Conservation (phyloP, 83 land plant genomes). For the Diphasiastrum complanatum region DNA sequence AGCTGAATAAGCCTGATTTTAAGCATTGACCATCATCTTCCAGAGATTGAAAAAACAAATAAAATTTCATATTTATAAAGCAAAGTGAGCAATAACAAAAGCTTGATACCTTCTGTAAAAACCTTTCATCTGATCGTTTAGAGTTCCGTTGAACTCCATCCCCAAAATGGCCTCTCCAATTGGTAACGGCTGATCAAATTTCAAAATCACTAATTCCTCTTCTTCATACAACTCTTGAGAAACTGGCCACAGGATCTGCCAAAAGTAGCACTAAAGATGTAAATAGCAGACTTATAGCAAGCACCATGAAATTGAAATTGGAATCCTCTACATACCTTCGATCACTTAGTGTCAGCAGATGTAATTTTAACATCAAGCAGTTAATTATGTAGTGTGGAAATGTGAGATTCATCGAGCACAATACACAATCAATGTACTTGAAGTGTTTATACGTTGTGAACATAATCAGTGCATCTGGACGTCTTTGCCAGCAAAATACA, state of each 20-base stretch:
- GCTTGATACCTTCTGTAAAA: slow-evolving; percentile 70
- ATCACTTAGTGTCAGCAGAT: not conserved
- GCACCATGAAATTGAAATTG: not conserved
- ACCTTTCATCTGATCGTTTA: slow-evolving; percentile 94
- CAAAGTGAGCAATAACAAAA: not conserved
- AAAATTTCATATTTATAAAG: not conserved
- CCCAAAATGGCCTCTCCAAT: slow-evolving; percentile 51
- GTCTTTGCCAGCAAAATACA: too few species aligned
- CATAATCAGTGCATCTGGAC: too few species aligned
- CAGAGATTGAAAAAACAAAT: not conserved
- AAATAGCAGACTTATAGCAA: not conserved
- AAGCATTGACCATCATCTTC: too few species aligned
- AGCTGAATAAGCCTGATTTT: too few species aligned
- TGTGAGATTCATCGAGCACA: too few species aligned
- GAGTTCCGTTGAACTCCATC: slow-evolving; percentile 60
- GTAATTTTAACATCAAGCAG: not conserved
- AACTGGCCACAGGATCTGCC: slow-evolving; percentile 43
- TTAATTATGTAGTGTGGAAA: too few species aligned
- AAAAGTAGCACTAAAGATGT: not conserved
- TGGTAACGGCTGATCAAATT: slow-evolving; percentile 53
- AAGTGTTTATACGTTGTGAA: too few species aligned
- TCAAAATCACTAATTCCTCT: slow-evolving; percentile 70
- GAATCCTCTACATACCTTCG: not conserved
- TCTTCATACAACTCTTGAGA: slow-evolving; percentile 40
- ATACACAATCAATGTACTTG: too few species aligned